Base-by-base conservation (phyloP, 2,329 filamentous ascomycete species). In the Exutisphaerella laricina region DNA sequence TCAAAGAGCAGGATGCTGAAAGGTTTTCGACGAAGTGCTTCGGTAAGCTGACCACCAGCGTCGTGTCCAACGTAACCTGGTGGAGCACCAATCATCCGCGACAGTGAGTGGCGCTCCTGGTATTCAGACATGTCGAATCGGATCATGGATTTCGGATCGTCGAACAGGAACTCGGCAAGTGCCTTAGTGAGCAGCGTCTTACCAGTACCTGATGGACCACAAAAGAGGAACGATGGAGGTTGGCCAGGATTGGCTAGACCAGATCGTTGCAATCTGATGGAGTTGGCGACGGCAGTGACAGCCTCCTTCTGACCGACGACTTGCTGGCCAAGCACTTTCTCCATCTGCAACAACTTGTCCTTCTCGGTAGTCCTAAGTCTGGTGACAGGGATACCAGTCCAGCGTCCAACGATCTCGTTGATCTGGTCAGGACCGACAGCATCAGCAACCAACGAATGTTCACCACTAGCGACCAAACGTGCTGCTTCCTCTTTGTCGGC, bases 61-160 rank as follows among this genome's bases (percentile, higher is more conserved):
- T 98, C 92, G 63, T 98, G 90, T 12, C 92, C 92, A 46, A 98
- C 89, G 56, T 98, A 98, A 51, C 92, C 92, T 4, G 92, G 92
- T 14, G 92, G 92, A 14, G 92, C 89, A 63, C 92, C 92, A 57
- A 98, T 98, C 88, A 98, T 96, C 48, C 92, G 82, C 64, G 88
- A 94, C 10, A 98, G 78, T 1, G 90, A 85, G 65, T 98, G 92
- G 4, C 90, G 84, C 68, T 98, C 92, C 67, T 98, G 94, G 67
- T 98, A 98, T 68, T 98, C 92, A 4, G 90, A 97, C 92, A 98
- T 98, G 65, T 98, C 92, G 70, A 98, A 94, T 28, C 92, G 85
- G 58, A 98, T 95, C 92, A 98, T 97, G 23, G 90, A 75, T 72
- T 96, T 96, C 18, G 90, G 71, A 57, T 98, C 92, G 63, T 98